Evolutionary conservation across 2,329 filamentous ascomycete genomes (phyloP).

Genomic region (Aureobasidium sp.): DNA sequence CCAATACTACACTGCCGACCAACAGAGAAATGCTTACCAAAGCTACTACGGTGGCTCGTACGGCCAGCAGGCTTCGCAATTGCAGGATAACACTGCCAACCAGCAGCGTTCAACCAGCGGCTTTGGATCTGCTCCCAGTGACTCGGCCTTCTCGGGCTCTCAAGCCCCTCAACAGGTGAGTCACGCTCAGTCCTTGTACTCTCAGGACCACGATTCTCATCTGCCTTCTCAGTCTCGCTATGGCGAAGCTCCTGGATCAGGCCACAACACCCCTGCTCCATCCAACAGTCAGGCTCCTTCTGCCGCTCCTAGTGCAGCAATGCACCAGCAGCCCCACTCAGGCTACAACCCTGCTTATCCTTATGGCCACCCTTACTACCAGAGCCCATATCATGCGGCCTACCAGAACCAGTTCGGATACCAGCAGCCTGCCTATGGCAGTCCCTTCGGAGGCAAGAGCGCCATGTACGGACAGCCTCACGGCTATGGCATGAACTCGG

Average conservation of each 20-base stretch:
- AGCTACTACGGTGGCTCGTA: conserved; percentile 54
- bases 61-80: conserved; percentile 41
- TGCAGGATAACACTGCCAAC: conserved; percentile 62
- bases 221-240: conserved; percentile 57
- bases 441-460: conserved; percentile 45
- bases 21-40: conserved; percentile 65
- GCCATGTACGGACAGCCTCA: conserved; percentile 58
- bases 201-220: neutral
- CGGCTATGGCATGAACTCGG: conserved; percentile 48
- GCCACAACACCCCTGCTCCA: conserved; percentile 84
- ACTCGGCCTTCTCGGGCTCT: conserved; percentile 56
- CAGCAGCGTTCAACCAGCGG: conserved; percentile 72
- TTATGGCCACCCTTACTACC: conserved; percentile 53
- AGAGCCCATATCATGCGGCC: conserved; percentile 52
- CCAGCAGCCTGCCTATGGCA: conserved; percentile 36
- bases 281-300: conserved; percentile 49
- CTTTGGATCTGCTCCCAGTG: conserved; percentile 55
- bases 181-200: conserved; percentile 23
- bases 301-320: conserved; percentile 35
- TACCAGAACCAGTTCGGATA: conserved; percentile 56
- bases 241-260: conserved; percentile 73
- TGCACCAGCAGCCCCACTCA: conserved; percentile 39
- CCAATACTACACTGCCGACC: conserved; percentile 73
- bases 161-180: conserved; percentile 45
- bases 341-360: conserved; percentile 49